Evolutionary conservation across 768 basidiomycete genomes (phyloP).

Genomic region (Mycena pura): DNA sequence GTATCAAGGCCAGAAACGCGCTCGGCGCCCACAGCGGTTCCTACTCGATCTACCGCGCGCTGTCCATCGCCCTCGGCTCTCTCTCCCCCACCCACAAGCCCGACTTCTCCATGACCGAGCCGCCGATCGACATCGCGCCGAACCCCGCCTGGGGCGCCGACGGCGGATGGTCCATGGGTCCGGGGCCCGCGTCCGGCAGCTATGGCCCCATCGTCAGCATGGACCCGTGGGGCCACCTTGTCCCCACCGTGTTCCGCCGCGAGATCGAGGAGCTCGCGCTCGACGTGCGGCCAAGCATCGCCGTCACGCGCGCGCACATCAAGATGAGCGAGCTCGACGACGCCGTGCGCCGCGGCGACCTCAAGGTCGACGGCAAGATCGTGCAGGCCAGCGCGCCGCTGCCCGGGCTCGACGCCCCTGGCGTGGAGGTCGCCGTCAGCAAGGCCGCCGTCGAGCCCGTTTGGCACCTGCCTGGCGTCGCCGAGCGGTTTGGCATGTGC

Average conservation of each 20-base stretch:
- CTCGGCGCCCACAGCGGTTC: constrained; percentile 93
- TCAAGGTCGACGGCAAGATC: constrained; percentile 83
- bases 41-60: constrained; percentile 93
- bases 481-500: constrained; percentile 91
- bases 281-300: constrained; percentile 92
- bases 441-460: constrained; percentile 98
- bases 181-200: constrained; percentile 46
- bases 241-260: constrained; percentile 69
- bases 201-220: constrained; percentile 74
- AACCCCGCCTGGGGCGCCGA: constrained; percentile 68
- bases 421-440: constrained; percentile 86
- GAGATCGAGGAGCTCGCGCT: constrained; percentile 71
- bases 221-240: constrained; percentile 93
- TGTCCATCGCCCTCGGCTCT: constrained; percentile 90
- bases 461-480: constrained; percentile 94
- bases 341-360: constrained; percentile 70
- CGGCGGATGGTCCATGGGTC: constrained; percentile 32
- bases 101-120: constrained; percentile 83
- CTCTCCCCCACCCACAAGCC: constrained; percentile 82
- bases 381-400: constrained; percentile 73
- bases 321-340: constrained; percentile 95
- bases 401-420: constrained; percentile 73
- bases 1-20: constrained; percentile 91
- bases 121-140: constrained; percentile 79
- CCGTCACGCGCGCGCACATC: constrained; percentile 91